Conservation (phyloP, 2,329 filamentous ascomycete species). For the Endothia cerciana region DNA sequence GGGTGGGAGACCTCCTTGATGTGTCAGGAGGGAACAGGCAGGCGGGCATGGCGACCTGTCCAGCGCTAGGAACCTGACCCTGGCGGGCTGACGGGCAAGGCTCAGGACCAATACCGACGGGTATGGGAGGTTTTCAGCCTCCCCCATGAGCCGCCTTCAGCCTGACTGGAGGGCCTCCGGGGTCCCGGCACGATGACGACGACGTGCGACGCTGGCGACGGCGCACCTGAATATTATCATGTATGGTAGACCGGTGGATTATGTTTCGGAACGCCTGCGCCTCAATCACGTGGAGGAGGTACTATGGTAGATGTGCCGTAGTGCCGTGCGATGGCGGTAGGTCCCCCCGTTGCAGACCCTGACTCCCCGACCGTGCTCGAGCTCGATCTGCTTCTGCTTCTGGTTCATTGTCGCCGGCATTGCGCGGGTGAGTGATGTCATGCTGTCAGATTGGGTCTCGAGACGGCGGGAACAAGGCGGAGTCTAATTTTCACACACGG, state of each 20-base stretch:
- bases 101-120: not conserved
- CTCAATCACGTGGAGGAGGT: constrained; percentile 5
- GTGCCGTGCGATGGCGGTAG: not conserved
- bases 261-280: not conserved
- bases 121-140: not conserved
- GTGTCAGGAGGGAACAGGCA: constrained; percentile 20
- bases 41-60: too few relatives aligned
- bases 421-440: constrained; percentile 22
- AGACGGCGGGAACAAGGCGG: constrained; percentile 8
- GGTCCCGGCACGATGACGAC: not conserved
- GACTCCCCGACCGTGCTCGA: constrained; percentile 8
- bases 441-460: constrained; percentile 2
- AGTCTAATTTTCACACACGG: not conserved
- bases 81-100: not conserved
- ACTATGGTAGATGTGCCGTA: too few relatives aligned
- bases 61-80: constrained; percentile 5
- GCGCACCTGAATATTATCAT: not conserved
- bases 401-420: constrained; percentile 1
- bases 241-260: not conserved
- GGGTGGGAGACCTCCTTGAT: constrained; percentile 1
- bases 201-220: constrained; percentile 1
- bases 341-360: not conserved
- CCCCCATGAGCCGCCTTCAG: not conserved
- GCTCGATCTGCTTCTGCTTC: not conserved
- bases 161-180: not conserved